Evolutionary conservation across 495 filamentous ascomycete genomes (phyloP).

Genomic region (Trichoderma virens): DNA sequence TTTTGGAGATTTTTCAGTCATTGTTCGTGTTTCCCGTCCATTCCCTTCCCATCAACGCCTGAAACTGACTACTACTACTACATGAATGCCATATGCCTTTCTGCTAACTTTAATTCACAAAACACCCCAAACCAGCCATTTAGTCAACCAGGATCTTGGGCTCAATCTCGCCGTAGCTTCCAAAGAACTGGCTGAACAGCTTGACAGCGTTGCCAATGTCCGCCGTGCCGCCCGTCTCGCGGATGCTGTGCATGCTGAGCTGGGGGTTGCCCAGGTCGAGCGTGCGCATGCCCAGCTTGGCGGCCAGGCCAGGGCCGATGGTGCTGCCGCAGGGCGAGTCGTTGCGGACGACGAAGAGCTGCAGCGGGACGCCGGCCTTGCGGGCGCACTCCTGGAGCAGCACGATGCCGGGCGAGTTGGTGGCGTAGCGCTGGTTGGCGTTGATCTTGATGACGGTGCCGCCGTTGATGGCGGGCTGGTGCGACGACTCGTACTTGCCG

Average conservation of each 20-base stretch:
- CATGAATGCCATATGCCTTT: neutral
- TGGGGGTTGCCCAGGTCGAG: conserved; percentile 95
- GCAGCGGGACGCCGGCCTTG: conserved; percentile 64
- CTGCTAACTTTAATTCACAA: neutral
- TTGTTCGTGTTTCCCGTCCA: neutral
- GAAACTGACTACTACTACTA: neutral
- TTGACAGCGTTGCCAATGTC: conserved; percentile 85
- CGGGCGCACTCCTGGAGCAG: conserved; percentile 80
- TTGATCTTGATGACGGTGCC: conserved; percentile 97
- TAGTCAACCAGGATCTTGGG: conserved; percentile 73
- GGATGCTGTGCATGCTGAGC: conserved; percentile 92
- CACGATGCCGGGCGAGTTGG: conserved; percentile 91
- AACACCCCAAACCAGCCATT: neutral
- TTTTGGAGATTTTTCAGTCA: neutral
- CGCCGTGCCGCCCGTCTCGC: conserved; percentile 79
- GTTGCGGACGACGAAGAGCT: conserved; percentile 94
- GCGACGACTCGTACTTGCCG: conserved; percentile 81
- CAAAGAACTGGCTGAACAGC: conserved; percentile 82
- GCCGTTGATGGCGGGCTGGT: conserved; percentile 92
- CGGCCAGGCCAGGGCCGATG: conserved; percentile 90
- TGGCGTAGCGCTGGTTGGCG: conserved; percentile 92
- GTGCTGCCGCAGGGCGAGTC: conserved; percentile 91
- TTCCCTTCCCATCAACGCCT: neutral
- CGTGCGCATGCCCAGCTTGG: conserved; percentile 75
- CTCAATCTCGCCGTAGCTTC: conserved; percentile 71